These are phyloP conservation scores for Sordariomycetes sp. DNA, from an alignment of 2,329 filamentous ascomycete species.

Conservation along the genomic window DNA sequence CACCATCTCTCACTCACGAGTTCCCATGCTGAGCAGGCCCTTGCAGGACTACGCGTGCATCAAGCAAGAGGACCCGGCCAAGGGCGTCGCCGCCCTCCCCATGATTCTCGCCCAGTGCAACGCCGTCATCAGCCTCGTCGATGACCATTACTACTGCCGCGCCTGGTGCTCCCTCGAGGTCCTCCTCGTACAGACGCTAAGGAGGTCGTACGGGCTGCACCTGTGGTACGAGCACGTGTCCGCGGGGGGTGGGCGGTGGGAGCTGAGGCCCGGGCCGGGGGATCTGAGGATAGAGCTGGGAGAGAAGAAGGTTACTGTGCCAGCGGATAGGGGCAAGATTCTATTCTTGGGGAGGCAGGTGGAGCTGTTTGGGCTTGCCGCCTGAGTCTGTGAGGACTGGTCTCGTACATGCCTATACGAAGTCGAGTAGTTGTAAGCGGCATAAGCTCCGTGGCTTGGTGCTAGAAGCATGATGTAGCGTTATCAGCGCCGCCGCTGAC, in stretches of 20 bases:
- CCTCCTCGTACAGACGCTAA: constrained; percentile 17
- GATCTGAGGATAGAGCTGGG: constrained; percentile 5
- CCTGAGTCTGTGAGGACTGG: too few relatives aligned
- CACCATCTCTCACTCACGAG: neutral
- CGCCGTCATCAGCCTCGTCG: constrained; percentile 22
- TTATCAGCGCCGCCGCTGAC: too few relatives aligned
- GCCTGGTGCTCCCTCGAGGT: constrained; percentile 24
- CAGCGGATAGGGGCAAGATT: constrained; percentile 12
- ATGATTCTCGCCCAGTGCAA: constrained; percentile 23
- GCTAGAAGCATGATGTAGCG: too few relatives aligned
- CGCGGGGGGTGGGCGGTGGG: neutral
- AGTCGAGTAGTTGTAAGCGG: too few relatives aligned
- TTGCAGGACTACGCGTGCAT: constrained; percentile 22
- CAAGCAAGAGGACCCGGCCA: constrained; percentile 17
- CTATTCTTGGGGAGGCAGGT: constrained; percentile 13
- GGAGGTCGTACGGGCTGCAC: constrained; percentile 16
- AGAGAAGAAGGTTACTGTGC: constrained; percentile 9
- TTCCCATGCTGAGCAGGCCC: neutral
- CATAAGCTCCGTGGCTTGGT: too few relatives aligned
- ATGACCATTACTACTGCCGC: constrained; percentile 18
- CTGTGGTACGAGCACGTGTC: constrained; percentile 16
- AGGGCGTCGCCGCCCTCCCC: constrained; percentile 19
- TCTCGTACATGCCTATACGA: too few relatives aligned
- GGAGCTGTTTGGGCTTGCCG: too few relatives aligned
- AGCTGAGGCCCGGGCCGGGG: constrained; percentile 5